Evolutionary conservation across 768 basidiomycete genomes (phyloP), one percentile per base, ranked within the genome.

Genomic region (Mycena filopes): DNA sequence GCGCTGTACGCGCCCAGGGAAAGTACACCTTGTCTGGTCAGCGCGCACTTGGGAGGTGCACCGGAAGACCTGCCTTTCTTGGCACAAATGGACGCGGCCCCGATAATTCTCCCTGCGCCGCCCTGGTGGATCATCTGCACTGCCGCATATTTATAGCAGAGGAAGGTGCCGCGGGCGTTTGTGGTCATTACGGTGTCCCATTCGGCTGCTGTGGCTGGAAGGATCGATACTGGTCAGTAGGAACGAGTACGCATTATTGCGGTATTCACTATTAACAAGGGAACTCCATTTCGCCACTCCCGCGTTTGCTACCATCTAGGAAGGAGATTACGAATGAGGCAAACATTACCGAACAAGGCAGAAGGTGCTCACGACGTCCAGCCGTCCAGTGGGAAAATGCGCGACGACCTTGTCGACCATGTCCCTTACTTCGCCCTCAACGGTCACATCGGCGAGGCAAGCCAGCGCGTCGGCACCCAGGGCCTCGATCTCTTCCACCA

Each of bases 141-240:
- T 8, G 76, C 80, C 3, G 81, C 81, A 38, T 78, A 73, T 62
- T 79, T 78, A 71, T 79, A 83, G 66, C 77, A 79, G 42, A 80
- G 66, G 63, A 82, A 78, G 12, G 73, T 60, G 2, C 78, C 78
- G 11, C 76, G 72, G 1, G 72, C 72, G 54, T 83, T 82, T 55
- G 79, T 70, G n/a, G 36, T 42, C 54, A 77, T 70, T 3, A 74
- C 11, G 2, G 54, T 43, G 57, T 80, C 78, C 57, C 70, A 74
- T 2, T 75, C 65, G 12, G 72, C 71, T 12, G 69, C 42, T 23
- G 62, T 49, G 13, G 58, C 64, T 68, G 54, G 2, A 8, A 31
- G 16, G n/a, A 16, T 48, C 13, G 38, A 10, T 23, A 20, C 4
- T 23, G 16, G 36, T 55, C 36, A 55, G 20, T 49, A 18, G 42